phyloP scores from a whole-genome alignment of 2,329 filamentous ascomycete genomes.

The Sordariomycetes sp. region DNA sequence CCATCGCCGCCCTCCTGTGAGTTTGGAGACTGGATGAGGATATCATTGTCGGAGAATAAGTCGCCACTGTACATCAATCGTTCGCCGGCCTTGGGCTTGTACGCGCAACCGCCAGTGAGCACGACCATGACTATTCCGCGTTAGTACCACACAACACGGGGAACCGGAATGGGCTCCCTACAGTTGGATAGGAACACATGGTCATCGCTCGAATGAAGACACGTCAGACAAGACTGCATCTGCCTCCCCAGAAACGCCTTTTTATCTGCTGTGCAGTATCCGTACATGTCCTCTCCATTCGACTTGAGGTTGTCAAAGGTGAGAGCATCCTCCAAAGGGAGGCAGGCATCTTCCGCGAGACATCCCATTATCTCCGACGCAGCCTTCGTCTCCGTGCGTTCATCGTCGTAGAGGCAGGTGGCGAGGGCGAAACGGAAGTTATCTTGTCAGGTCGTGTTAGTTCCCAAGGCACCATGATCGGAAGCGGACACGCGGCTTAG shows the following conservation, averaged over 20 bases:
- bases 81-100: neutral
- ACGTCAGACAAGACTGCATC: conserved; percentile 24
- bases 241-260: conserved; percentile 15
- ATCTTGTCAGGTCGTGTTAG: conserved; percentile 10
- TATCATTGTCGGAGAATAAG: neutral
- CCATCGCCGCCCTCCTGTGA: conserved; percentile 33
- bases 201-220: conserved; percentile 22
- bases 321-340: conserved; percentile 22
- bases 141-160: neutral
- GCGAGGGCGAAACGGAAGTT: conserved; percentile 34
- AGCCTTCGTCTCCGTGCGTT: conserved; percentile 12
- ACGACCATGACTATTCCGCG: neutral
- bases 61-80: neutral
- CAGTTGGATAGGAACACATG: conserved; percentile 35
- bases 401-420: conserved; percentile 26
- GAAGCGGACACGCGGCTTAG: neutral
- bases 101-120: neutral
- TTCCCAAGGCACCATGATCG: neutral
- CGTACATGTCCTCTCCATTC: conserved; percentile 8
- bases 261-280: conserved; percentile 26
- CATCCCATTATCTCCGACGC: conserved; percentile 23
- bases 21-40: conserved; percentile 4
- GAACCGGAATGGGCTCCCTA: conserved; percentile 13
- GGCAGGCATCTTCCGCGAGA: conserved; percentile 24
- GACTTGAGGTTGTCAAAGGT: conserved; percentile 16